A percentile compares a stretch with the other conserved stretches of the same genome.
phyloP scores from a whole-genome alignment of 768 basidiomycete genomes.

The Mycena belliarum region DNA sequence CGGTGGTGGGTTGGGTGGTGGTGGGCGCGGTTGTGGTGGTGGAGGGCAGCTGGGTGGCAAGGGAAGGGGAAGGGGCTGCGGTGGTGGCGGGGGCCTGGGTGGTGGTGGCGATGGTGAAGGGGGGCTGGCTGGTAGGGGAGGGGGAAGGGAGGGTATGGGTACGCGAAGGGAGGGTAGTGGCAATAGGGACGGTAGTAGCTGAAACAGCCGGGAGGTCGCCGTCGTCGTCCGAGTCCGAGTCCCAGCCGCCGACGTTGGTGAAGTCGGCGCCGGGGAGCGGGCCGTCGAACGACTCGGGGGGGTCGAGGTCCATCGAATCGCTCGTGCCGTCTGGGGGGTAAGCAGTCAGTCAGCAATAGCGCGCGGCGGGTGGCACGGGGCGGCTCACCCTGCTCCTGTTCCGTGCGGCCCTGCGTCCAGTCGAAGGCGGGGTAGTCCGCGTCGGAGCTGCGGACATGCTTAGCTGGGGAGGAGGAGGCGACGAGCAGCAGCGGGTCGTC shows the following conservation, averaged over 20 bases:
- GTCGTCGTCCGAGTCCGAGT: slow-evolving; percentile 17
- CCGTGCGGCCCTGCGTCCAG: slow-evolving; percentile 1
- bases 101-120: neutral
- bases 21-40: neutral
- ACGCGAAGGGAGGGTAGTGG: neutral
- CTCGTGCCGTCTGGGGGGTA: neutral
- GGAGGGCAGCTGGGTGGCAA: neutral
- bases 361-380: too few species aligned
- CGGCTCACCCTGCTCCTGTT: slow-evolving; percentile 4
- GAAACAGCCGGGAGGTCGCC: neutral
- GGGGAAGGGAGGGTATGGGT: neutral
- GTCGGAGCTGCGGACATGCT: slow-evolving; percentile 9
- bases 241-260: neutral
- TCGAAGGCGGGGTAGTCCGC: slow-evolving; percentile 8
- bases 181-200: neutral
- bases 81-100: neutral
- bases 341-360: too few species aligned
- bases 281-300: slow-evolving; percentile 14
- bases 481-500: slow-evolving; percentile 73
- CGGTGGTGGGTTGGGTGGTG: neutral
- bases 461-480: slow-evolving; percentile 31
- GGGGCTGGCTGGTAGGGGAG: neutral
- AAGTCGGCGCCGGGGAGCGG: neutral
- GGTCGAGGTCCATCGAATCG: slow-evolving; percentile 23
- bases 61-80: neutral